Evolutionary conservation across 1,284 basidiomycete species (phyloP), one percentile per base, ranked within the genome.

Genomic region (Coniferiporia sulphurascens): DNA sequence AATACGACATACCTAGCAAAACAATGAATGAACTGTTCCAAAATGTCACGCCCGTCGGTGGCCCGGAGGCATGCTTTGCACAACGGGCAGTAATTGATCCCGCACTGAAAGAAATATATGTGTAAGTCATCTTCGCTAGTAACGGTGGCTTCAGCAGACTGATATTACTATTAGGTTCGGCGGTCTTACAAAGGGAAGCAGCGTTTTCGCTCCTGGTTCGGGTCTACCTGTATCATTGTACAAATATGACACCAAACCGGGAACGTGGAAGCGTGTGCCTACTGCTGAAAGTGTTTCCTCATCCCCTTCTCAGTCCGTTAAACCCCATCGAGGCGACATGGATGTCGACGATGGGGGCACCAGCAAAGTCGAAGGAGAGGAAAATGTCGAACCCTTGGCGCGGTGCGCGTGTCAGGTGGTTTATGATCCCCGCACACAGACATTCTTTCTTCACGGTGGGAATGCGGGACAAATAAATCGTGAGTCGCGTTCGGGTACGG

Each of bases 381-480:
- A 62, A 10, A 74, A 77, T 13, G 50, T 53, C 27, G 74, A 73
- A 45, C 85, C 84, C 1, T 53, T 72, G 4, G 77, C 88, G 1
- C 76, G 89, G 55, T 89, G 86, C 66, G 89, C 87, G 4, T 87
- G 90, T 67, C 86, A 91, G 67, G 81, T 89, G 8, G 86, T 87
- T 36, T 91, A 89, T 64, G 83, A 89, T 65, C 72, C 78, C 0
- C 71, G 68, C 34, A 79, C 79, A 36, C 80, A 77, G 62, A 78
- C 73, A 34, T 72, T 84, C 4, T 91, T 81, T 65, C 74, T 91
- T 72, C 86, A 90, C 64, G 89, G 87, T 4, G 89, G 89, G 41
- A 89, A 88, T 70, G 79, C 79, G 2, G 84, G 84, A 0, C 60
- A 70, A 1, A 62, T 50, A 48, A 62, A 43, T 17, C 43, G 27